A percentile compares a stretch with the other conserved stretches of the same genome.
Evolutionary conservation across 73 alveolate species (phyloP).

Genomic region (Tetrahymena thermophila): DNA sequence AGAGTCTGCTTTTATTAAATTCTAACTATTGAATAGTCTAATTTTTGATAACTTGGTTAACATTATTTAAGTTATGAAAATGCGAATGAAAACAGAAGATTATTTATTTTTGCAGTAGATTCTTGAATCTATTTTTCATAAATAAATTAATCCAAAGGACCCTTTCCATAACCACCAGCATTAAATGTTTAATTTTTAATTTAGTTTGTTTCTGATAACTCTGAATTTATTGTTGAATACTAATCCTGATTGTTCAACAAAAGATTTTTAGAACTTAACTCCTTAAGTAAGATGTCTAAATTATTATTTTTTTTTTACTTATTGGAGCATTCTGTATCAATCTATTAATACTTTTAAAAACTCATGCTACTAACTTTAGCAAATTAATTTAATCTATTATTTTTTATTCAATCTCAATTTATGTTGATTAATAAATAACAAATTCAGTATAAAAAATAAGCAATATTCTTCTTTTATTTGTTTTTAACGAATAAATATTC

Average conservation of each 20-base stretch:
- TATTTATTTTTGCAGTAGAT: not conserved
- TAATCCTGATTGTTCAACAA: not conserved
- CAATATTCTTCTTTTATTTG: not conserved
- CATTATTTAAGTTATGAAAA: not conserved
- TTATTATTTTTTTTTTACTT: not conserved
- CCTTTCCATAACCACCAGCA: not conserved
- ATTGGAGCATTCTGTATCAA: not conserved
- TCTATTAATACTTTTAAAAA: not conserved
- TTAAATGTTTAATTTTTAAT: not conserved
- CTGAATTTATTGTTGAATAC: not conserved
- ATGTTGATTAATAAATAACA: too few species aligned
- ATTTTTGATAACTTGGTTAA: not conserved
- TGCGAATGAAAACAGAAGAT: not conserved
- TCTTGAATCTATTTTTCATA: not conserved
- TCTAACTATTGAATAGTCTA: not conserved
- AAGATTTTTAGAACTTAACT: not conserved
- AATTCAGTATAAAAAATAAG: too few species aligned
- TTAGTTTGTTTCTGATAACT: not conserved
- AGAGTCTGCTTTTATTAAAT: not conserved
- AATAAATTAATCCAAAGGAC: not conserved
- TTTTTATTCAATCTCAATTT: not conserved
- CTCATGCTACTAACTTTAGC: not conserved
- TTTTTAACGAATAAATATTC: not conserved
- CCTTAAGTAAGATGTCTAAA: not conserved
- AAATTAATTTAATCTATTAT: not conserved